Base-by-base conservation (phyloP, 148 eudicot genomes). In the Rhododendron ferrugineum region DNA sequence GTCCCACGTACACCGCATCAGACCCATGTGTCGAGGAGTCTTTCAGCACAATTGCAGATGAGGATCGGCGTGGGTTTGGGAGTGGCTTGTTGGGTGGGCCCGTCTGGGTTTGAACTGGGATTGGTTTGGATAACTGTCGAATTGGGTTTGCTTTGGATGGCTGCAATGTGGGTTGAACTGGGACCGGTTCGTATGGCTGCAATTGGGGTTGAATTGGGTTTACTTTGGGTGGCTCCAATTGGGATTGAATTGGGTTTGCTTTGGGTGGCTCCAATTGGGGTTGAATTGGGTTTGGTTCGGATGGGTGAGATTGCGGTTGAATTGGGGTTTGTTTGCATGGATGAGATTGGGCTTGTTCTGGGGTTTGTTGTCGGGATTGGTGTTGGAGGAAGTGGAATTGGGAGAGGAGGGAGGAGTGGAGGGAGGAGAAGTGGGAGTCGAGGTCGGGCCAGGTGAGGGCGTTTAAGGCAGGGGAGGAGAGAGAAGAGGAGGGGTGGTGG, bases 361-460 rank as follows among this genome's bases (percentile, higher is more conserved):
- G 30, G 50, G 11, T 10, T 47, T 47, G 13, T 11, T 11, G 13
- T 50, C 3, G 56, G 56, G 56, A 11, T 52, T 40, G 44, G 44
- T 40, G 4, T 87, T 86, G 83, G 81, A 90, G 87, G 87, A 84
- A 64, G 0, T 85, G 18, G 86, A 92, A 89, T 34, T 86, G 79
- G 36, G 78, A 47, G 11, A 54, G 42, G 50, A 89, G 85, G 15
- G 87, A 79, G 54, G 89, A 83, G 11, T 91, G 90, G 56, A 87
- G 64, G 75, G 86, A 47, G 44, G 91, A 73, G 86, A 92, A 86
- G 88, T 90, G 79, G 0, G 44, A 40, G 44, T 40, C 8, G 44
- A 40, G 44, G 44, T 40, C 44, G 44, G 44, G 44, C 44, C 93
- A 92, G 32, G 86, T 80, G 84, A 92, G 88, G 11, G 84, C 42